Percentiles rank a stretch among this genome's conserved stretches.
Evolutionary conservation across 441 rosid genomes (phyloP).

Genomic region (Pelargonium exstipulatum): DNA sequence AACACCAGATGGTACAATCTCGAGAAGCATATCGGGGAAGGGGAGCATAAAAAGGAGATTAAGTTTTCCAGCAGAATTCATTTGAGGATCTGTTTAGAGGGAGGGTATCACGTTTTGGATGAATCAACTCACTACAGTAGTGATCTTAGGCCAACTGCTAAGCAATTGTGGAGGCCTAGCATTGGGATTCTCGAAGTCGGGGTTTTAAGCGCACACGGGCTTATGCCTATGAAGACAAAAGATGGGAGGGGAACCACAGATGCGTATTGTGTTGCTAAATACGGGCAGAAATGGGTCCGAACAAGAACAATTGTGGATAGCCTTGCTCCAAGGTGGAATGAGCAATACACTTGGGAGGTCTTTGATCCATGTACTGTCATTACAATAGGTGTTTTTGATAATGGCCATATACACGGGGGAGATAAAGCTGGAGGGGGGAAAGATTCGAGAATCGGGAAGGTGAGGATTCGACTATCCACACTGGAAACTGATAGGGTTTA

Average conservation of each 20-base stretch:
- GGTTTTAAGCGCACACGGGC: conserved; percentile 63
- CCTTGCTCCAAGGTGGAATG: conserved; percentile 77
- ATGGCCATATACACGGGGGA: conserved; percentile 54
- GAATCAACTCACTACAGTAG: conserved; percentile 90
- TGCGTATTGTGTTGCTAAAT: conserved; percentile 89
- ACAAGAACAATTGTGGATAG: conserved; percentile 73
- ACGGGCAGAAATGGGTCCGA: conserved; percentile 93
- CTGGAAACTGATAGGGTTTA: conserved; percentile 74
- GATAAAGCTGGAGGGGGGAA: conserved; percentile 41
- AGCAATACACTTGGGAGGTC: conserved; percentile 96
- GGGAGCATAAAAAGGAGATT: conserved; percentile 47
- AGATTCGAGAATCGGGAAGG: conserved; percentile 72
- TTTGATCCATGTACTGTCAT: conserved; percentile 84
- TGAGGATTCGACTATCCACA: conserved; percentile 74
- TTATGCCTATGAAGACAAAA: conserved; percentile 70
- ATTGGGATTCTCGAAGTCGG: conserved; percentile 80
- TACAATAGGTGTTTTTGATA: conserved; percentile 78
- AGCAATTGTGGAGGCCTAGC: conserved; percentile 71
- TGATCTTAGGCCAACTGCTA: conserved; percentile 75
- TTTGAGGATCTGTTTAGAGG: conserved; percentile 67
- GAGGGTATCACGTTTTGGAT: conserved; percentile 91
- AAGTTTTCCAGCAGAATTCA: conserved; percentile 85
- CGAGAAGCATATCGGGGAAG: conserved; percentile 53
- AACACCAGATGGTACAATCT: conserved; percentile 55
- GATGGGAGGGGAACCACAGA: conserved; percentile 75